Base-by-base conservation (phyloP, 148 eudicot species). In the Chenopodium formosanum region DNA sequence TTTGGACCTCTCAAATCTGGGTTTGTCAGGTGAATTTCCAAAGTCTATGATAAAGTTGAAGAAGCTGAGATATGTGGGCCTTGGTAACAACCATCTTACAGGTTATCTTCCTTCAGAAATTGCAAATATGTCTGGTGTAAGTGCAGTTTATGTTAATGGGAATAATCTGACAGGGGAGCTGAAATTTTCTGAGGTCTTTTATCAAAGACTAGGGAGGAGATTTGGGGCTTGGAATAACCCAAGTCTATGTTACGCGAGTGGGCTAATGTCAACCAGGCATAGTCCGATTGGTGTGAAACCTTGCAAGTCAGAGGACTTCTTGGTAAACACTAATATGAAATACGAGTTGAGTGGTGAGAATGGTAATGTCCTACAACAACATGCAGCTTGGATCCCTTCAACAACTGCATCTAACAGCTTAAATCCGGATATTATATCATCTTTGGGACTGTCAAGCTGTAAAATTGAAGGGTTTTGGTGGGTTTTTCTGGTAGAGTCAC, bases 181-280 rank as follows among this genome's bases (percentile, higher is more conserved):
- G 75, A 80, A 84, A 52, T 92, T 92, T 81, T 71, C 93, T 2
- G 83, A 72, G 73, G 11, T 48, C 73, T 96, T 96, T 81, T 94
- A 92, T 83, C 85, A 76, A 80, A 91, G 82, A 87, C 77, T 96
- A 92, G 97, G 98, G 34, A 88, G 94, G 86, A 81, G 95, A 19
- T 94, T 96, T 80, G 91, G 92, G 88, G 95, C 94, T 22, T 92
- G 90, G 97, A 83, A 83, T 25, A 96, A 96, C 81, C 86, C 94
- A 20, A 89, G 87, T 81, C 90, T 96, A 44, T 96, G 99, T 82
- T 90, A 87, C 81, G 80, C 83, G 34, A 9, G 76, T 8, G 90
- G 79, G 40, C 70, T 74, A 70, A 66, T 64, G 37, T 82, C 88
- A 22, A 60, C 76, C 34, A 86, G 81, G 5, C 74, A 83, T 58